Evolutionary conservation across 495 filamentous ascomycete species (phyloP).

Genomic region (Hypoxylon rickii): DNA sequence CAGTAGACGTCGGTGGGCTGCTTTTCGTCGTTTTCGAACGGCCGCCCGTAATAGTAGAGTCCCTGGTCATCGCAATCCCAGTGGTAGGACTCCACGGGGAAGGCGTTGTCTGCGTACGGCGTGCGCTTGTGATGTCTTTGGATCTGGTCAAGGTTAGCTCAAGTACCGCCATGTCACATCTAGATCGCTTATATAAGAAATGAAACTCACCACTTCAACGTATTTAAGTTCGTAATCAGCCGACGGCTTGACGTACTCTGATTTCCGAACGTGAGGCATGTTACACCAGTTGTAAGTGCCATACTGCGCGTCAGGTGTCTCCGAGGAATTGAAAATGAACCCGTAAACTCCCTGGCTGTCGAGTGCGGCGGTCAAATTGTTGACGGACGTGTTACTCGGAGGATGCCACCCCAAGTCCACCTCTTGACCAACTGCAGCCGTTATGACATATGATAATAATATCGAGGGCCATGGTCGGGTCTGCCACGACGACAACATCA

Average conservation of each 20-base stretch:
- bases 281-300: constrained; percentile 75
- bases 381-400: constrained; percentile 59
- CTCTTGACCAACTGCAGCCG: constrained; percentile 5
- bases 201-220: constrained; percentile 62
- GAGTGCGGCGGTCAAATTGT: constrained; percentile 58
- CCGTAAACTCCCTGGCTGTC: constrained; percentile 60
- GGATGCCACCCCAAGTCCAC: constrained; percentile 61
- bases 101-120: constrained; percentile 69
- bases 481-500: constrained; percentile 10
- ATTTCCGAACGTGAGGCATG: constrained; percentile 70
- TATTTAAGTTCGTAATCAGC: constrained; percentile 62
- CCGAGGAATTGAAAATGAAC: constrained; percentile 66
- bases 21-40: constrained; percentile 44
- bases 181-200: neutral
- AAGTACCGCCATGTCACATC: no score
- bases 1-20: constrained; percentile 57
- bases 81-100: constrained; percentile 65
- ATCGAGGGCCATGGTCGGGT: neutral
- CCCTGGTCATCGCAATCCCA: constrained; percentile 67
- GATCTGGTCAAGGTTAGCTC: constrained; percentile 47
- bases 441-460: constrained; percentile 1
- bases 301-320: constrained; percentile 51
- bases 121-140: constrained; percentile 77
- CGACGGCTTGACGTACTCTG: constrained; percentile 57
- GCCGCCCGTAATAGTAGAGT: constrained; percentile 64